Evolutionary conservation across 2,329 filamentous ascomycete species (phyloP), one percentile per base, ranked within the genome.

Genomic region (Ophiostoma fasciatum): DNA sequence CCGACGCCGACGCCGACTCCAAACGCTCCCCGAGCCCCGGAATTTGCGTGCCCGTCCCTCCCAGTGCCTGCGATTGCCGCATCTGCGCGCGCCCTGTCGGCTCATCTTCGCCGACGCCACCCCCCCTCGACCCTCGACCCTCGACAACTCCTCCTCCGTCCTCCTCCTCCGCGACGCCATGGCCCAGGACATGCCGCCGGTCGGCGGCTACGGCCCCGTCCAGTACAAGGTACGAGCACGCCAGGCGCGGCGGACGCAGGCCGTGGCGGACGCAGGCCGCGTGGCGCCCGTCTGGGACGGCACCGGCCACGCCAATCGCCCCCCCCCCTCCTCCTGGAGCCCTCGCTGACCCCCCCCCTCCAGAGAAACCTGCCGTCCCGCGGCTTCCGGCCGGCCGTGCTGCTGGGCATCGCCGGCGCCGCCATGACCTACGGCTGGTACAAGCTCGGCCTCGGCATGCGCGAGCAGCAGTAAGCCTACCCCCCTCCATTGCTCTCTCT

Each of bases 101-200:
- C n/a, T n/a, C n/a, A n/a, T n/a, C n/a, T n/a, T n/a, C n/a, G n/a
- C n/a, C n/a, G n/a, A n/a, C n/a, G n/a, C n/a, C n/a, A n/a, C n/a
- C n/a, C n/a, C n/a, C n/a, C n/a, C n/a, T n/a, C n/a, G n/a, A n/a
- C n/a, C n/a, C n/a, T n/a, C n/a, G n/a, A n/a, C n/a, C n/a, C n/a
- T n/a, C n/a, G n/a, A n/a, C n/a, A n/a, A n/a, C n/a, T n/a, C n/a
- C n/a, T n/a, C n/a, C n/a, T n/a, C n/a, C n/a, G n/a, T n/a, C n/a
- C 15, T 22, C 12, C 11, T 7, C 27, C 31, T n/a, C 27, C 19
- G 26, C 19, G 3, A 58, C 67, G 77, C 47, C 55, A 94, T 96
- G 88, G 78, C 82, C 67, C 87, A 96, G 72, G 90, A 98, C 70
- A 83, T 98, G 75, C 90, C 90, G 66, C 90, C 90, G 51, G 60